phyloP scores from a whole-genome alignment of 371 early-diverging fungal species.

The Zychaea mexicana region DNA sequence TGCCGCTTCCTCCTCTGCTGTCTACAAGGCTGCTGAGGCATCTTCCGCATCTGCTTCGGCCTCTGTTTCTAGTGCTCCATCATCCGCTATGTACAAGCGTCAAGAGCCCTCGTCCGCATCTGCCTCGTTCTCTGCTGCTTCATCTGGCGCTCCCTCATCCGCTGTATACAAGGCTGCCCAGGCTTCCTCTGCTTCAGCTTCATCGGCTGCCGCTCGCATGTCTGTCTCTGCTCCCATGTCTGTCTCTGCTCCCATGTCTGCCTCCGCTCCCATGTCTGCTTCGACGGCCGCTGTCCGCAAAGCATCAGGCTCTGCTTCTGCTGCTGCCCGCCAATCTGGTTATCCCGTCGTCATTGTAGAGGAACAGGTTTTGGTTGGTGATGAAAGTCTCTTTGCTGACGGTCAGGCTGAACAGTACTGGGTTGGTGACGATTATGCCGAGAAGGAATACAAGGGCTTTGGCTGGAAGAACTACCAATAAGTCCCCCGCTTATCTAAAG shows the following conservation, averaged over 20 bases:
- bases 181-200: neutral
- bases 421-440: slow-evolving; percentile 6
- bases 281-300: too few relatives aligned
- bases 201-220: neutral
- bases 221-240: neutral
- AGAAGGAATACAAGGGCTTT: neutral
- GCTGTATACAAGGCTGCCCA: neutral
- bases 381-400: neutral
- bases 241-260: neutral
- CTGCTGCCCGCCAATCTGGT: neutral
- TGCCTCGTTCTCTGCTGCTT: neutral
- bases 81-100: slow-evolving; percentile 2
- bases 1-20: neutral
- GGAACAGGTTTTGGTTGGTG: slow-evolving; percentile 5
- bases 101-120: neutral
- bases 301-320: neutral
- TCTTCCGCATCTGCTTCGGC: neutral
- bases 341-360: neutral
- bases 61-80: neutral
- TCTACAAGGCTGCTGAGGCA: neutral
- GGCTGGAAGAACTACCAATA: slow-evolving; percentile 10
- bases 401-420: neutral
- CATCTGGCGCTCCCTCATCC: neutral
- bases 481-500: too few relatives aligned
- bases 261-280: neutral